Evolutionary conservation across 164 flowering plant species (phyloP).

Genomic region (Stephania yunnanensis): DNA sequence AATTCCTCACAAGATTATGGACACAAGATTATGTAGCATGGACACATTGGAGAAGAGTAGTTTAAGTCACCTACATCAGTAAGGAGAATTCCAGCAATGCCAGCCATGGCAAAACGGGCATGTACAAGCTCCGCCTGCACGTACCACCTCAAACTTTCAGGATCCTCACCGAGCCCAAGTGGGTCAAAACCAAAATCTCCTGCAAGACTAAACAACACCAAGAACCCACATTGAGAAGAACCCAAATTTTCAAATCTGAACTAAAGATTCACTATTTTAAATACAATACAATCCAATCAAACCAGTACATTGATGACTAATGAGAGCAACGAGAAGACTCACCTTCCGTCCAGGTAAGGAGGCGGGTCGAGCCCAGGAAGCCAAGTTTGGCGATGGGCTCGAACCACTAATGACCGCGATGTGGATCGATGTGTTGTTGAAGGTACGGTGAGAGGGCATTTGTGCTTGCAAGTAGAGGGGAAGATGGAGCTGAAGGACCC

Average conservation of each 20-base stretch:
- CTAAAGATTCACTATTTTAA: no score
- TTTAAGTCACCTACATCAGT: conserved; percentile 61
- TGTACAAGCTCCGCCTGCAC: conserved; percentile 95
- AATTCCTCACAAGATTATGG: neutral
- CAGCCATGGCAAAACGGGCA: conserved; percentile 92
- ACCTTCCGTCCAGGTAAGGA: conserved; percentile 85
- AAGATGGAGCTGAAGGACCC: conserved; percentile 8
- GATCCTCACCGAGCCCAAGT: conserved; percentile 94
- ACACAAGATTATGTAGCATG: neutral
- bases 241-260: neutral
- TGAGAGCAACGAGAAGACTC: conserved; percentile 4
- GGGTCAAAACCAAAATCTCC: conserved; percentile 98
- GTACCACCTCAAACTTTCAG: conserved; percentile 79
- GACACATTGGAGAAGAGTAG: neutral
- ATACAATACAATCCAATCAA: no score
- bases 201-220: conserved; percentile 39
- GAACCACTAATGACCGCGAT: conserved; percentile 19
- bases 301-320: neutral
- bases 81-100: conserved; percentile 86
- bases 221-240: neutral
- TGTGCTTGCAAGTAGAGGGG: conserved; percentile 6
- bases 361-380: conserved; percentile 95
- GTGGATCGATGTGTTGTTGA: conserved; percentile 1
- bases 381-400: conserved; percentile 84
- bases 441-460: conserved; percentile 10